Conservation (phyloP, 352 stramenopile genomes). For the Phytophthora sp. region DNA sequence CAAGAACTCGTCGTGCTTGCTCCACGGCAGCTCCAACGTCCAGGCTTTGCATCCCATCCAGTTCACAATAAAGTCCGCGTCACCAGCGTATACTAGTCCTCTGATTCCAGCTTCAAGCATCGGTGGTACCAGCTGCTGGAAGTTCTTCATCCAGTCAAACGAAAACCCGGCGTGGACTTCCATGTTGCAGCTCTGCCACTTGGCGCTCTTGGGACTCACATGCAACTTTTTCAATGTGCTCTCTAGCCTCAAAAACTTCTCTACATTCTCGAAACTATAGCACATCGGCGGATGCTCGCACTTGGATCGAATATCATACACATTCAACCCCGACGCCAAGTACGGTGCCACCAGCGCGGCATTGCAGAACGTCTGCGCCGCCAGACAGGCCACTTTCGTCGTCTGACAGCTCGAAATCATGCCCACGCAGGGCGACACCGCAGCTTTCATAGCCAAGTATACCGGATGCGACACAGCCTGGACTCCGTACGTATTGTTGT, state of each 20-base stretch:
- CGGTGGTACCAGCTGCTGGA: slow-evolving; percentile 88
- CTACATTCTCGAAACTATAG: slow-evolving; percentile 95
- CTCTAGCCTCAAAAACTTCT: slow-evolving; percentile 87
- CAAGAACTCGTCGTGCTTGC: slow-evolving; percentile 60
- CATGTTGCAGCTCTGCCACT: slow-evolving; percentile 96
- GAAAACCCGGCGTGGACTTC: slow-evolving; percentile 94
- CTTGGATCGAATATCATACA: slow-evolving; percentile 93
- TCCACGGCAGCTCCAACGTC: slow-evolving; percentile 95
- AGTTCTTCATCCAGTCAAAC: slow-evolving; percentile 98
- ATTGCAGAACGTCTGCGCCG: slow-evolving; percentile 92
- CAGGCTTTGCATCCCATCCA: slow-evolving; percentile 97
- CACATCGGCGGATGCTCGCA: slow-evolving; percentile 92
- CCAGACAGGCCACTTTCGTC: slow-evolving; percentile 74
- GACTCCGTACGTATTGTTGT: slow-evolving; percentile 90
- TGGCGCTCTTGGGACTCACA: slow-evolving; percentile 76
- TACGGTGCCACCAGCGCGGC: slow-evolving; percentile 73
- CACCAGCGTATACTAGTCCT: slow-evolving; percentile 96
- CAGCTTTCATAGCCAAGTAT: slow-evolving; percentile 74
- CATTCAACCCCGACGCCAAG: slow-evolving; percentile 60
- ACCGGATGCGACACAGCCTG: slow-evolving; percentile 66
- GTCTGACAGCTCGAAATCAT: slow-evolving; percentile 91
- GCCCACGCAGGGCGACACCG: slow-evolving; percentile 58
- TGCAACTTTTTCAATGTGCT: slow-evolving; percentile 89
- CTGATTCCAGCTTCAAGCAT: slow-evolving; percentile 93
- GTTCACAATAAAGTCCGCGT: slow-evolving; percentile 98